Base-by-base conservation (phyloP, 2,329 filamentous ascomycete species). In the Leptographium radiaticola region DNA sequence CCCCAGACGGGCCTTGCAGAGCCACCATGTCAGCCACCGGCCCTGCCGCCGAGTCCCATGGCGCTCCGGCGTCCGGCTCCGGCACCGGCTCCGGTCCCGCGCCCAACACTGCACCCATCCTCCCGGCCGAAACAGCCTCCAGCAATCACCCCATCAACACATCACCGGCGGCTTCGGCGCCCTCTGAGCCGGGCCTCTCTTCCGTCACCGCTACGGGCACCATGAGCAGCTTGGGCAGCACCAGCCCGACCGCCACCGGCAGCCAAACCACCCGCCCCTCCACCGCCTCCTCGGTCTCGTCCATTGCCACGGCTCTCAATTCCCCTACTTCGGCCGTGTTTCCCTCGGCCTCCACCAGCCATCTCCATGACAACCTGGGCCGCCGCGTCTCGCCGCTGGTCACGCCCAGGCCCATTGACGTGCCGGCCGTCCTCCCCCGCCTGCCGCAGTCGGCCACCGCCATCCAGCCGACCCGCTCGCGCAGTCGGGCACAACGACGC, bases 401-500 rank as follows among this genome's bases (percentile, higher is more conserved):
- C 38, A 42, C 38, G 25, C 36, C 25, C 8, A 15, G 49, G 38
- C 13, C 49, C 13, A 25, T 9, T 15, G 49, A 50, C 25, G 20
- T 15, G 25, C 18, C 38, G 25, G 25, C 25, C 25, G 25, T 25
- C 2, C 48, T 71, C 65, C 49, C 30, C 49, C 44, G 44, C 6
- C 13, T 39, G 15, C 46, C 39, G 2, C 31, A 38, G 12, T 38
- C 31, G 5, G n/a, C 43, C 18, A 38, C 49, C 6, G 2, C 69
- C 31, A 64, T 66, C 49, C 55, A 58, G 44, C 52, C 60, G 2
- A 53, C 55, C 1, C 56, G 60, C 3, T 60, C 84, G 48, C 79
- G 84, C 45, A 88, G 87, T 63, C 75, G 78, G 62, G 80, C 75
- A 20, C 86, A 87, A 65, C 76, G 89, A 58, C 79, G 89, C 56